phyloP scores from a whole-genome alignment of 441 rosid species.

The Theobroma grandiflorum region DNA sequence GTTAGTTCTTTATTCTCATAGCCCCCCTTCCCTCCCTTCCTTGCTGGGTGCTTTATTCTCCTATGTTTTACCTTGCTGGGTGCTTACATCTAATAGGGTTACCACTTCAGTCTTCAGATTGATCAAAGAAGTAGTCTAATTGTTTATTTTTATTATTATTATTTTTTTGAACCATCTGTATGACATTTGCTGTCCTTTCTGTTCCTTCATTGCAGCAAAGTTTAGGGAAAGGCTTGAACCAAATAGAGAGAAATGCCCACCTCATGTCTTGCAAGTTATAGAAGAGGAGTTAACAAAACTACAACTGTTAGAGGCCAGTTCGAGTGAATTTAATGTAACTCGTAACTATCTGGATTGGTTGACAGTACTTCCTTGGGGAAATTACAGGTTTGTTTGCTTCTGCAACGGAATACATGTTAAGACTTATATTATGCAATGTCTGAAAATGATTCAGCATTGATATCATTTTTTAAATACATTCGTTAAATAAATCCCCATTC shows the following conservation, averaged over 20 bases:
- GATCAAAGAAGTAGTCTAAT: background rate
- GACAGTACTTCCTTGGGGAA: constrained; percentile 95
- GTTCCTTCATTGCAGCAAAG: constrained; percentile 65
- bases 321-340: constrained; percentile 98
- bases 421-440: background rate
- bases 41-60: no score
- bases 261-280: constrained; percentile 85
- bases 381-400: constrained; percentile 66
- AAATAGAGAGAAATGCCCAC: constrained; percentile 82
- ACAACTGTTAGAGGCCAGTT: constrained; percentile 94
- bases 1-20: constrained; percentile 43
- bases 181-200: constrained; percentile 27
- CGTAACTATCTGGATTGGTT: constrained; percentile 96
- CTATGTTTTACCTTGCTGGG: no score
- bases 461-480: constrained; percentile 3
- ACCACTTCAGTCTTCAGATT: background rate
- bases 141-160: background rate
- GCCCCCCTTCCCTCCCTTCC: no score
- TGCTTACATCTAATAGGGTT: background rate
- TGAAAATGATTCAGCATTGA: background rate
- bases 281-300: constrained; percentile 91
- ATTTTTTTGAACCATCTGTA: constrained; percentile 14
- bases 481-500: background rate
- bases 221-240: constrained; percentile 84
- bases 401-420: constrained; percentile 19